Evolutionary conservation across 73 alveolate species (phyloP).

Genomic region (Paramecium tetraurelia): DNA sequence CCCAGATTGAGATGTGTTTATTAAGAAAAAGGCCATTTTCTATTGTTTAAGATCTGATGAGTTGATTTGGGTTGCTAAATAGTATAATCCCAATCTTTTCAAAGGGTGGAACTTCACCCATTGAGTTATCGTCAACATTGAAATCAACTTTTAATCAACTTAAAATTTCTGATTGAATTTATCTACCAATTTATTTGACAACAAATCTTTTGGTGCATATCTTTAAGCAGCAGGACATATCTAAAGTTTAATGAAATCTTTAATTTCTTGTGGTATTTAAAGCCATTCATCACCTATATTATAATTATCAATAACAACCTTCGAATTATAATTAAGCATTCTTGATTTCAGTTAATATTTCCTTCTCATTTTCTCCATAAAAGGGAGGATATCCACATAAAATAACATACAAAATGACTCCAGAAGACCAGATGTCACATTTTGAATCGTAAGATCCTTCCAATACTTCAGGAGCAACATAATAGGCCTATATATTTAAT

Average conservation of each 20-base stretch:
- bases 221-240: slow-evolving; percentile 8
- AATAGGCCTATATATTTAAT: neutral
- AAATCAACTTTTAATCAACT: neutral
- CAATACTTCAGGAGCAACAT: slow-evolving; percentile 45
- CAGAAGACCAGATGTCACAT: slow-evolving; percentile 48
- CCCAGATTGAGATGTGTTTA: slow-evolving; percentile 16
- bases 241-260: neutral
- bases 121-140: neutral
- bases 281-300: slow-evolving; percentile 44
- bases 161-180: neutral
- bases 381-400: slow-evolving; percentile 51
- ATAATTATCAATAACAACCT: neutral
- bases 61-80: slow-evolving; percentile 12
- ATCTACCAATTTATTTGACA: neutral
- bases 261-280: slow-evolving; percentile 28
- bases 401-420: slow-evolving; percentile 35
- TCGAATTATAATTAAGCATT: neutral
- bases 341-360: slow-evolving; percentile 9
- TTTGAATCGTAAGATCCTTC: slow-evolving; percentile 31
- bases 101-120: slow-evolving; percentile 36
- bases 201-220: neutral
- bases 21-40: neutral
- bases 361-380: slow-evolving; percentile 51
- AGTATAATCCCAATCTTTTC: neutral
- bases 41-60: neutral